phyloP scores from a whole-genome alignment of 2,329 filamentous ascomycete genomes.

The Fusarium caatingaense region DNA sequence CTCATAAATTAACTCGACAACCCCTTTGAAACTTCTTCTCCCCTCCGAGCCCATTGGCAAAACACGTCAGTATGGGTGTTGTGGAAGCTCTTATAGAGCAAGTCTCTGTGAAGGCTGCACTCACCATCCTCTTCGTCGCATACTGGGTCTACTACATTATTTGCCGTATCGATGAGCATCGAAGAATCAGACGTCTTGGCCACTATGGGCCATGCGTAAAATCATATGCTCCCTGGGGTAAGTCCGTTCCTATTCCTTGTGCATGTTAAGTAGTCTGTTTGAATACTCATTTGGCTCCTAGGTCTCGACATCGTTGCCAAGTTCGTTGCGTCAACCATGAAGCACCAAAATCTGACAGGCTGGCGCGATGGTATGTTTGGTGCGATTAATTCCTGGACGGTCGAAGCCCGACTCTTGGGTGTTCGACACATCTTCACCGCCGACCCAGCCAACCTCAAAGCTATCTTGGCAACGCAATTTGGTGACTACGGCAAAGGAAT shows the following conservation, averaged over 20 bases:
- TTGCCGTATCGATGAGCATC: constrained; percentile 54
- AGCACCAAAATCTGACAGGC: constrained; percentile 68
- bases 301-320: constrained; percentile 73
- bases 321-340: constrained; percentile 64
- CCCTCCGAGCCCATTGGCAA: background rate
- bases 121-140: constrained; percentile 53
- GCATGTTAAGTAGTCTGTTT: background rate
- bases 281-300: constrained; percentile 17
- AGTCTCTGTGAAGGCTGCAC: constrained; percentile 56
- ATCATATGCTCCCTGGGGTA: constrained; percentile 60
- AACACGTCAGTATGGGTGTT: constrained; percentile 57
- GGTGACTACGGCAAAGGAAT: constrained; percentile 84
- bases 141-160: constrained; percentile 55
- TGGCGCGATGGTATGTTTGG: constrained; percentile 67
- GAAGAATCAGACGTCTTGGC: constrained; percentile 60
- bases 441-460: constrained; percentile 92
- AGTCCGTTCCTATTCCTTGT: constrained; percentile 26
- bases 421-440: constrained; percentile 77
- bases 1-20: background rate
- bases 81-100: constrained; percentile 60
- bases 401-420: constrained; percentile 67
- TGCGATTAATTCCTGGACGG: constrained; percentile 62
- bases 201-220: constrained; percentile 54
- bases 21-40: background rate
- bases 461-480: constrained; percentile 89